These are phyloP conservation scores for Aureobasidium sp. DNA, from an alignment of 2,329 filamentous ascomycete species.

Conservation along the genomic window DNA sequence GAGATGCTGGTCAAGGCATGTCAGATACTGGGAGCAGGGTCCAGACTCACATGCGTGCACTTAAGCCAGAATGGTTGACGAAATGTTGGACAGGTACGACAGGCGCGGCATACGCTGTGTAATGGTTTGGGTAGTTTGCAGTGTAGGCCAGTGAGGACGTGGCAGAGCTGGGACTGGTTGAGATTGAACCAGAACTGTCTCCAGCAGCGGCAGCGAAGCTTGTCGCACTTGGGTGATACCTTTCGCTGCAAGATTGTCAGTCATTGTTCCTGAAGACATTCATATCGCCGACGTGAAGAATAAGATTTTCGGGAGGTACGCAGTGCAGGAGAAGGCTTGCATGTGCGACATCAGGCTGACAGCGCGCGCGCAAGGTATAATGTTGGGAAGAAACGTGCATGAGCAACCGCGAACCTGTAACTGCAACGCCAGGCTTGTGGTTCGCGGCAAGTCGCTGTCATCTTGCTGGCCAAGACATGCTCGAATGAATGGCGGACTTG, in stretches of 20 bases:
- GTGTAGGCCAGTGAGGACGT: constrained; percentile 41
- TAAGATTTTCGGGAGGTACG: constrained; percentile 11
- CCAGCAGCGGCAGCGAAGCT: constrained; percentile 47
- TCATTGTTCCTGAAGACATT: constrained; percentile 17
- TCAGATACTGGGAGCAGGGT: constrained; percentile 23
- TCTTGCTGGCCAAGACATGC: constrained; percentile 3
- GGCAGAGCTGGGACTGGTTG: constrained; percentile 45
- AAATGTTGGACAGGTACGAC: constrained; percentile 32
- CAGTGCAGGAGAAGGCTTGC: constrained; percentile 14
- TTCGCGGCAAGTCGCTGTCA: constrained; percentile 12
- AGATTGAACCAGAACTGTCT: constrained; percentile 49
- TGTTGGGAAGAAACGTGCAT: constrained; percentile 13
- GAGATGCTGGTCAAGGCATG: constrained; percentile 10
- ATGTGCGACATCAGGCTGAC: constrained; percentile 19
- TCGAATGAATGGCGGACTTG: not conserved
- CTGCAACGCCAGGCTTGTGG: constrained; percentile 4
- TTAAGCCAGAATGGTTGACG: constrained; percentile 33
- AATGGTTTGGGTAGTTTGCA: constrained; percentile 30
- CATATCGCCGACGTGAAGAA: not conserved
- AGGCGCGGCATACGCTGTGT: constrained; percentile 25
- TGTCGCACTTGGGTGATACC: constrained; percentile 39
- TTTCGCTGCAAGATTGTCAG: constrained; percentile 26
- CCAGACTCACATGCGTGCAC: constrained; percentile 38
- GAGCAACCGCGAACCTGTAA: constrained; percentile 7
- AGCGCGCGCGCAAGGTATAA: constrained; percentile 11